Conservation (phyloP, 305 asterid species). For the Ruellia speciosa region DNA sequence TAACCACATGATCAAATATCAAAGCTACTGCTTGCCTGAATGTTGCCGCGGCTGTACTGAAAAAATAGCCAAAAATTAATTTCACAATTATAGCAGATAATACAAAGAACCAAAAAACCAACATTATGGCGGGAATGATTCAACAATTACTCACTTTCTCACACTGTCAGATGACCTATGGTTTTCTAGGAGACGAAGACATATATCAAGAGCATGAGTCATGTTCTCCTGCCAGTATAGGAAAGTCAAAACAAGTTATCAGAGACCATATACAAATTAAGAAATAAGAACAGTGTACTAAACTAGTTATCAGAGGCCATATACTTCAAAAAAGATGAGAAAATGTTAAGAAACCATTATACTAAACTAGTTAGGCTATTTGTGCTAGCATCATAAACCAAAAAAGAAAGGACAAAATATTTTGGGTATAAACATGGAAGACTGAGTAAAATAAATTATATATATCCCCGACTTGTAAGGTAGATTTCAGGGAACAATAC, state of each 20-base stretch:
- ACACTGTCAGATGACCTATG: constrained; percentile 95
- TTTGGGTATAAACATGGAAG: no score
- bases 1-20: constrained; percentile 83
- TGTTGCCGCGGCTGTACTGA: constrained; percentile 99
- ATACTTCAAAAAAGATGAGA: no score
- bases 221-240: constrained; percentile 61
- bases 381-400: no score
- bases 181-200: constrained; percentile 90
- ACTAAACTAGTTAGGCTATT: no score
- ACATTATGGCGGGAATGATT: not conserved
- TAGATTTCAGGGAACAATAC: no score
- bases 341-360: no score
- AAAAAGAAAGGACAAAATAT: no score
- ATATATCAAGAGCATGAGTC: constrained; percentile 88
- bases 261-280: constrained; percentile 11
- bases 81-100: not conserved
- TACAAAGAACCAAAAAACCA: not conserved
- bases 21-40: constrained; percentile 98
- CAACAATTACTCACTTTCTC: constrained; percentile 61
- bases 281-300: no score
- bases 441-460: no score
- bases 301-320: no score
- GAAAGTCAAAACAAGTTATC: constrained; percentile 24
- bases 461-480: no score
- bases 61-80: constrained; percentile 25